phyloP scores from a whole-genome alignment of 257 asterid species.

The Solanum okadae region DNA sequence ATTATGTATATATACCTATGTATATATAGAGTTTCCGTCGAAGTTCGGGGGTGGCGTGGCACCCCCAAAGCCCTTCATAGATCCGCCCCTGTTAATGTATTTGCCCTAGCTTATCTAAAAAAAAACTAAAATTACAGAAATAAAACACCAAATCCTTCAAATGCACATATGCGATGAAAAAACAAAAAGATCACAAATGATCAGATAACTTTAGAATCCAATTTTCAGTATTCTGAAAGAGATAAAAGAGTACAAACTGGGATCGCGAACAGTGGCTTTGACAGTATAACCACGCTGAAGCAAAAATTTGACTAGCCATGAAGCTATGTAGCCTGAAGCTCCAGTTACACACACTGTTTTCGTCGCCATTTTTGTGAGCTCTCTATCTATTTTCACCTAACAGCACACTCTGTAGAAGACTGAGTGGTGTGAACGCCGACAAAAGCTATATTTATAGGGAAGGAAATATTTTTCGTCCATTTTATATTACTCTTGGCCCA shows the following conservation, averaged over 20 bases:
- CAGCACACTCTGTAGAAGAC: not conserved
- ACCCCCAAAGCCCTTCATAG: no score
- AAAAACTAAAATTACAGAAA: not conserved
- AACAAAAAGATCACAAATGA: not conserved
- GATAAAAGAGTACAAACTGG: conserved; percentile 1
- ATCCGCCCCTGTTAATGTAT: no score
- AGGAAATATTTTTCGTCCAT: no score
- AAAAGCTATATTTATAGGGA: no score
- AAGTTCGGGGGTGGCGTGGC: no score
- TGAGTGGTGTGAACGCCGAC: no score
- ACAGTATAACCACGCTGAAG: conserved; percentile 56
- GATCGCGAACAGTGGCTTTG: conserved; percentile 50
- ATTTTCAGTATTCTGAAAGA: not conserved
- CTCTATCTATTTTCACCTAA: not conserved
- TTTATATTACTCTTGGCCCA: no score
- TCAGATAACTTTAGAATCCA: not conserved
- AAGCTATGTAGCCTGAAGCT: conserved; percentile 58
- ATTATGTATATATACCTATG: no score
- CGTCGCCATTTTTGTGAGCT: not conserved
- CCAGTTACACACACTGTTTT: conserved; percentile 57
- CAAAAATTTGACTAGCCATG: conserved; percentile 55
- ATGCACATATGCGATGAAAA: not conserved
- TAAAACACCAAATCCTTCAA: not conserved
- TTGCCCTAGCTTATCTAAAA: not conserved
- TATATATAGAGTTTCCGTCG: no score